Evolutionary conservation across 495 filamentous ascomycete species (phyloP).

Genomic region (Daldinia vernicosa): DNA sequence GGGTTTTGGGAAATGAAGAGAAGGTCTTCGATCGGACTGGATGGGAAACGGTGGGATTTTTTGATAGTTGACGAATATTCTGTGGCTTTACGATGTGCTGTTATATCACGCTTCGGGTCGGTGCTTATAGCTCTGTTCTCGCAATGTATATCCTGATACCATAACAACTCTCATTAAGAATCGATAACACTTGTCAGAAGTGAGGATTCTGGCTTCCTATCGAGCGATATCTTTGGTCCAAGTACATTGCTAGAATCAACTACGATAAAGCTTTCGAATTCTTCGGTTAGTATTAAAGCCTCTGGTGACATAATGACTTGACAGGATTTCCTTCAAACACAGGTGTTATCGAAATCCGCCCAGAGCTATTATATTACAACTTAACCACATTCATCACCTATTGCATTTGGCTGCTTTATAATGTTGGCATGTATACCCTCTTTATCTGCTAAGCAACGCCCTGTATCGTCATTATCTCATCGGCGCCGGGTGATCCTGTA

Average conservation of each 20-base stretch:
- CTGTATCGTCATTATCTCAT: too few species aligned
- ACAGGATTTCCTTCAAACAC: neutral
- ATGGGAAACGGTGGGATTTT: neutral
- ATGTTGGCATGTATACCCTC: too few species aligned
- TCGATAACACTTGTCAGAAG: neutral
- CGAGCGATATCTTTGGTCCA: neutral
- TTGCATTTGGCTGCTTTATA: too few species aligned
- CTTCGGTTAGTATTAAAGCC: neutral
- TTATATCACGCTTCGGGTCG: neutral
- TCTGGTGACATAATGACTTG: neutral
- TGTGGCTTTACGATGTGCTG: neutral
- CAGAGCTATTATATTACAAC: too few species aligned
- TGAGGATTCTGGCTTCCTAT: neutral
- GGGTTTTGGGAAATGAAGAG: neutral
- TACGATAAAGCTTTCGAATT: neutral
- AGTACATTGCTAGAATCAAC: too few species aligned
- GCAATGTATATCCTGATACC: neutral
- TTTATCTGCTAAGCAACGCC: too few species aligned
- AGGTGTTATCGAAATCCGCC: too few species aligned
- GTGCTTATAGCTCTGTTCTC: neutral
- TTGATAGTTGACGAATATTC: neutral
- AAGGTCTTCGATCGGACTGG: neutral
- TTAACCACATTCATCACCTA: too few species aligned
- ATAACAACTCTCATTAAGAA: neutral
- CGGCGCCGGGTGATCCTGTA: too few species aligned